phyloP scores from a whole-genome alignment of 2,329 filamentous ascomycete species.

The Diplocarpon mali region DNA sequence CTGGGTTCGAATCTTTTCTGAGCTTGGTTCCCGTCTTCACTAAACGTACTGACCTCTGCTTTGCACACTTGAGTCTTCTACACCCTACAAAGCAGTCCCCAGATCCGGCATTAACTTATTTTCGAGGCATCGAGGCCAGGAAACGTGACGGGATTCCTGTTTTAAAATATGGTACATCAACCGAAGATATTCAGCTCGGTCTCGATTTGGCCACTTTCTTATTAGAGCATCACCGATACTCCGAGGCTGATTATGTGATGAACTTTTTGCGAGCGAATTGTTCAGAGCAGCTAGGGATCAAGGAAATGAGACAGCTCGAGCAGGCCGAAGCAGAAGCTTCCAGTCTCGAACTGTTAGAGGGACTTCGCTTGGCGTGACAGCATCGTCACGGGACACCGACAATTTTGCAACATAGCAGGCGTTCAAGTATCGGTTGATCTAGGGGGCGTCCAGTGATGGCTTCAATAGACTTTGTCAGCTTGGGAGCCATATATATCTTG shows the following conservation, averaged over 20 bases:
- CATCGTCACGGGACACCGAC: background rate
- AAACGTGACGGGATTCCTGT: background rate
- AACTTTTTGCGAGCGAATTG: slow-evolving; percentile 19
- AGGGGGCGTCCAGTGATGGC: background rate
- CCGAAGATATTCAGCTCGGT: slow-evolving; percentile 11
- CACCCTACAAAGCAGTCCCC: slow-evolving; percentile 22
- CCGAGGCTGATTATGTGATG: slow-evolving; percentile 22
- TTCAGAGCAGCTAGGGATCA: slow-evolving; percentile 15
- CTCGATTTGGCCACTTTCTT: slow-evolving; percentile 21
- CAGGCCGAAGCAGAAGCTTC: slow-evolving; percentile 19
- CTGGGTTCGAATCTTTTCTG: slow-evolving; percentile 18
- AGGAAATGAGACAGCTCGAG: slow-evolving; percentile 10
- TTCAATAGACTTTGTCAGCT: background rate
- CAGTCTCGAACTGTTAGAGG: slow-evolving; percentile 20
- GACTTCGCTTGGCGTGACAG: slow-evolving; percentile 3
- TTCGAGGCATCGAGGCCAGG: slow-evolving; percentile 6
- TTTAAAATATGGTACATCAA: background rate
- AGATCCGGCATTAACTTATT: slow-evolving; percentile 13
- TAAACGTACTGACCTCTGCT: background rate
- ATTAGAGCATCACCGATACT: slow-evolving; percentile 14
- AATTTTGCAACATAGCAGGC: background rate
- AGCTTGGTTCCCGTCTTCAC: slow-evolving; percentile 9
- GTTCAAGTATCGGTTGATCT: background rate
- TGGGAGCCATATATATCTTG: background rate
- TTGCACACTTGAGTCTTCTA: slow-evolving; percentile 16